Evolutionary conservation across 2,329 filamentous ascomycete species (phyloP).

Genomic region (Neofusicoccum parvum): DNA sequence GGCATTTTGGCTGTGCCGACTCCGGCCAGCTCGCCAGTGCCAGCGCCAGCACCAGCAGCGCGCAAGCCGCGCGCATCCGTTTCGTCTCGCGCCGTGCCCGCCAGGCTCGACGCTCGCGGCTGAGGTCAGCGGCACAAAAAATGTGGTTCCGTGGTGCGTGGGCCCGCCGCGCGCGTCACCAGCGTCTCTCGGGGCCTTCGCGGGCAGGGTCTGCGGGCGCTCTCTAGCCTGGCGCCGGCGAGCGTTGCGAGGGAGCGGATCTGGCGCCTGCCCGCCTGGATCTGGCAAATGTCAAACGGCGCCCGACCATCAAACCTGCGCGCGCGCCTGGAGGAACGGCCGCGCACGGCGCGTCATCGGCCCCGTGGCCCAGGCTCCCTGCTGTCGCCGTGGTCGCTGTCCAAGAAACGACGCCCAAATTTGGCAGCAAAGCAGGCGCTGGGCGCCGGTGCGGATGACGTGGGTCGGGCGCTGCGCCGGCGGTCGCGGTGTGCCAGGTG

Average conservation of each 20-base stretch:
- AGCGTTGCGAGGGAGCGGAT: not conserved
- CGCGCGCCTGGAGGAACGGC: not conserved
- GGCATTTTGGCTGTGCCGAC: conserved; percentile 14
- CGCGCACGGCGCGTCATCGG: not conserved
- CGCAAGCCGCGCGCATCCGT: conserved; percentile 1
- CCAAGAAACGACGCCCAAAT: not conserved
- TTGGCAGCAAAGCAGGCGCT: not conserved
- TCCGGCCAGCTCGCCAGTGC: not conserved
- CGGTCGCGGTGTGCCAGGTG: not conserved
- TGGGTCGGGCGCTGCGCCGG: not conserved
- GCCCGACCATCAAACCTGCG: not conserved
- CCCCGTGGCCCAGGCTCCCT: not conserved
- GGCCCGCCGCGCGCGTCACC: not conserved
- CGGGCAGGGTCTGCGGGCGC: not conserved
- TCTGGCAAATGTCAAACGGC: not conserved
- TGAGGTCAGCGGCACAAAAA: not conserved
- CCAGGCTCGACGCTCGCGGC: not conserved
- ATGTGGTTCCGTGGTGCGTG: too few species aligned
- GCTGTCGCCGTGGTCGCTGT: not conserved
- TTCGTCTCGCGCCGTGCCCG: not conserved
- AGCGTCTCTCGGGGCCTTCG: not conserved
- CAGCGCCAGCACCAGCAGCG: not conserved
- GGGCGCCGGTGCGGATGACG: not conserved
- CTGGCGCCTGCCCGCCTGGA: not conserved
- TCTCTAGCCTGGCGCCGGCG: not conserved